These are phyloP conservation scores for Eucommia ulmoides DNA, from an alignment of 257 asterid species.

Conservation along the genomic window DNA sequence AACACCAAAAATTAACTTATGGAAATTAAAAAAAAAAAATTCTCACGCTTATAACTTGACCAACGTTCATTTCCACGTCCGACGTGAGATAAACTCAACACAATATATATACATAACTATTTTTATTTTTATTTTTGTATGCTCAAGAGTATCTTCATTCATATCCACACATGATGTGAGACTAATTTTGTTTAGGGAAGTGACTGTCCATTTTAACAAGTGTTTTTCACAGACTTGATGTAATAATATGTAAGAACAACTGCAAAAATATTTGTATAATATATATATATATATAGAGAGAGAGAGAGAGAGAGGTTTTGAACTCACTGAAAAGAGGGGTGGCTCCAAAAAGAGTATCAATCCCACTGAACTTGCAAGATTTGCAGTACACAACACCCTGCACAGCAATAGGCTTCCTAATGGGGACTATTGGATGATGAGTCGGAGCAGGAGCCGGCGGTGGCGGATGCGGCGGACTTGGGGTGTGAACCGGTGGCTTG, in stretches of 20 bases:
- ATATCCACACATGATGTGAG: neutral
- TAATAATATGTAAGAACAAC: neutral
- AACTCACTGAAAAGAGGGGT: conserved; percentile 33
- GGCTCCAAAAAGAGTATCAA: conserved; percentile 31
- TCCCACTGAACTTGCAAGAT: conserved; percentile 44
- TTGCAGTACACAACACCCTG: conserved; percentile 63
- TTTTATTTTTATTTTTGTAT: too few relatives aligned
- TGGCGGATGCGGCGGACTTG: too few relatives aligned
- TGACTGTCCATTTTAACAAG: neutral
- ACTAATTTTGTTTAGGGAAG: neutral
- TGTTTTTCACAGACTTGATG: too few relatives aligned
- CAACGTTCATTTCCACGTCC: too few relatives aligned
- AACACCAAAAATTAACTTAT: too few relatives aligned
- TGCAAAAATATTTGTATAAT: neutral
- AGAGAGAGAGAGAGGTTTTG: neutral
- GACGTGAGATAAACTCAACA: too few relatives aligned
- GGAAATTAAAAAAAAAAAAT: too few relatives aligned
- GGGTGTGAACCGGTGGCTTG: too few relatives aligned
- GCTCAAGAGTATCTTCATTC: neutral
- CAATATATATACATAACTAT: neutral
- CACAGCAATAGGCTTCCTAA: conserved; percentile 29
- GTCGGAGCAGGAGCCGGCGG: conserved; percentile 14
- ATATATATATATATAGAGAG: neutral
- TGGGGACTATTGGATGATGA: conserved; percentile 1
- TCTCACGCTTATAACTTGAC: too few relatives aligned